Evolutionary conservation across 805 yeast species (phyloP).

Genomic region (Vanderwaltozyma yarrowii): DNA sequence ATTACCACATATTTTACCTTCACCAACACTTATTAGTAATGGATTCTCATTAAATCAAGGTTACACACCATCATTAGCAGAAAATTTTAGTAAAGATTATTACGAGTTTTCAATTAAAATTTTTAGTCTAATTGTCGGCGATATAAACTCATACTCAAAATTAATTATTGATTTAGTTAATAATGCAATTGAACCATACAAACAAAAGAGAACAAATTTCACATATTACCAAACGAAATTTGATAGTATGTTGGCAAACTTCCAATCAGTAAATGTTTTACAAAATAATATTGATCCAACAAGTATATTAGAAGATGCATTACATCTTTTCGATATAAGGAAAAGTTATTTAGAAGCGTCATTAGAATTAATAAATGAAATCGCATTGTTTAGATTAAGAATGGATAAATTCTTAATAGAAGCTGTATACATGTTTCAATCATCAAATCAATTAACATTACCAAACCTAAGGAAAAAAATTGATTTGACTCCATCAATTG

Average conservation of each 20-base stretch:
- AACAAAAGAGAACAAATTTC: conserved; percentile 45
- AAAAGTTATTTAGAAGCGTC: conserved; percentile 53
- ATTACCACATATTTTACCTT: conserved; percentile 37
- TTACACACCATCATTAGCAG: conserved; percentile 34
- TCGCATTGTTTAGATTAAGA: conserved; percentile 26
- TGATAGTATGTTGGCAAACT: conserved; percentile 47
- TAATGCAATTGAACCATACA: conserved; percentile 42
- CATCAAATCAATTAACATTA: conserved; percentile 19
- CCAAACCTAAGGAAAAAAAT: conserved; percentile 8
- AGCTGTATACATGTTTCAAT: conserved; percentile 7
- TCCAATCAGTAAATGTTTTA: conserved; percentile 38
- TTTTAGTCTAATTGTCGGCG: conserved; percentile 7
- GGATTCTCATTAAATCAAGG: conserved; percentile 63
- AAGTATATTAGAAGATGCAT: conserved; percentile 58
- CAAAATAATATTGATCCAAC: conserved; percentile 40
- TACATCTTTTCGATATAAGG: conserved; percentile 55
- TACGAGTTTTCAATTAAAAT: conserved; percentile 10
- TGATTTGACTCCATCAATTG: conserved; percentile 4
- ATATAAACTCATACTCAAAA: conserved; percentile 9
- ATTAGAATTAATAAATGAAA: conserved; percentile 42
- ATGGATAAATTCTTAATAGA: conserved; percentile 15
- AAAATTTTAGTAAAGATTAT: conserved; percentile 12
- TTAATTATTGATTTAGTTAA: conserved; percentile 8
- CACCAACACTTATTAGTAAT: conserved; percentile 38
- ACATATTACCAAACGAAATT: conserved; percentile 54